These are phyloP conservation scores for Globisporangium emineosum DNA, from an alignment of 352 stramenopile genomes.

Conservation along the genomic window DNA sequence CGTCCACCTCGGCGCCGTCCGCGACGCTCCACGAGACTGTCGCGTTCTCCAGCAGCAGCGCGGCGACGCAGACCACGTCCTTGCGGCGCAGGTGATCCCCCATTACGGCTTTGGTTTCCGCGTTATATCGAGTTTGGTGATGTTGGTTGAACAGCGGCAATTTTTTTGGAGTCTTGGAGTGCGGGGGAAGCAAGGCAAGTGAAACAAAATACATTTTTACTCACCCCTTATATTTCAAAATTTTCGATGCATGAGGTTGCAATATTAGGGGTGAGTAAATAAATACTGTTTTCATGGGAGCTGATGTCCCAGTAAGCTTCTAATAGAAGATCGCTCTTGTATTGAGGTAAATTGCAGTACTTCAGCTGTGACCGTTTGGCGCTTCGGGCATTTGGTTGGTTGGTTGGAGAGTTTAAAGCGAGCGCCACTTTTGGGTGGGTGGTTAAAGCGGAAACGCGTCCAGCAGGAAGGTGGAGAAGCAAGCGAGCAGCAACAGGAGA, in stretches of 20 bases:
- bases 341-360: not conserved
- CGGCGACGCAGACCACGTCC: conserved; percentile 33
- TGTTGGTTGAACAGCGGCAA: conserved; percentile 1
- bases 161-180: too few species aligned
- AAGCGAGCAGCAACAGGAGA: not conserved
- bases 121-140: not conserved
- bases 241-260: too few species aligned
- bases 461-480: not conserved
- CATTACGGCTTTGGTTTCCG: not conserved
- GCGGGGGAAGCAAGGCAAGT: too few species aligned
- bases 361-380: not conserved
- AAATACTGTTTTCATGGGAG: too few species aligned
- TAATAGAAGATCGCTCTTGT: conserved; percentile 2
- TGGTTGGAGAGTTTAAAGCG: conserved; percentile 12
- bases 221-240: too few species aligned
- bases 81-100: conserved; percentile 60
- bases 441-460: not conserved
- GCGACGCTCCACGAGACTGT: conserved; percentile 45
- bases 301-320: too few species aligned
- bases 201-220: not conserved
- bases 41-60: conserved; percentile 22
- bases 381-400: conserved; percentile 8
- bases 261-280: too few species aligned
- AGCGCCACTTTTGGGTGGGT: not conserved
- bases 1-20: conserved; percentile 49